Percentiles rank a stretch among this genome's conserved stretches.
phyloP scores from a whole-genome alignment of 768 basidiomycete genomes.

The Tricholoma sp. region DNA sequence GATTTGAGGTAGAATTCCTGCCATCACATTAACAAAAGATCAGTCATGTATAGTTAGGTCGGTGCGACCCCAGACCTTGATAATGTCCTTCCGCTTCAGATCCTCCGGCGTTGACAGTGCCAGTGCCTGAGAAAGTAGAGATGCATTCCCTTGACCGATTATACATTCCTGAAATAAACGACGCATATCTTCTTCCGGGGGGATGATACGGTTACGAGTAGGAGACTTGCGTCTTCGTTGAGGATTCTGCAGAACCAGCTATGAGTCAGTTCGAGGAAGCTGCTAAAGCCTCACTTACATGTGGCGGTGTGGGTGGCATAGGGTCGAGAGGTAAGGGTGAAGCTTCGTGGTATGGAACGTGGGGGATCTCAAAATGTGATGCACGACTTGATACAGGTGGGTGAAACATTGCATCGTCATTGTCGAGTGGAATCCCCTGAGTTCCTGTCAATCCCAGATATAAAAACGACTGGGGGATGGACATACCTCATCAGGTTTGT shows the following conservation, averaged over 20 bases:
- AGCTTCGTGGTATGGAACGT: conserved; percentile 32
- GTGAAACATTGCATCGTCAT: conserved; percentile 75
- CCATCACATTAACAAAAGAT: not conserved
- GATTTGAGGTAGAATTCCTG: conserved; percentile 86
- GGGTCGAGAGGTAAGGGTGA: conserved; percentile 23
- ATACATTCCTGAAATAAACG: conserved; percentile 82
- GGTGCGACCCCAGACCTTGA: conserved; percentile 37
- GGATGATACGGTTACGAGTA: conserved; percentile 44
- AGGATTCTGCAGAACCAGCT: conserved; percentile 11
- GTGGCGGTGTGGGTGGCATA: conserved; percentile 19
- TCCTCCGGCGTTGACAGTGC: conserved; percentile 68
- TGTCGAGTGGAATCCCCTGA: conserved; percentile 74
- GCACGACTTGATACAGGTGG: conserved; percentile 45
- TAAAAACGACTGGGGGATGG: not conserved
- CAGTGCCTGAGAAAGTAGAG: conserved; percentile 66
- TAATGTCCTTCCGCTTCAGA: conserved; percentile 56
- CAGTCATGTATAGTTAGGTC: not conserved
- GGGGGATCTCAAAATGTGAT: conserved; percentile 33
- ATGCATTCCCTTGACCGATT: conserved; percentile 78
- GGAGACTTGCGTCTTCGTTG: conserved; percentile 35
- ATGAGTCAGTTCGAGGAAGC: conserved; percentile 7
- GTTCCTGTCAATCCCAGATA: not conserved
- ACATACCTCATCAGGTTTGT: conserved; percentile 75
- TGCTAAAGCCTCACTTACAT: conserved; percentile 14
- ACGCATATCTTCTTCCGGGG: conserved; percentile 80